phyloP scores from a whole-genome alignment of 345 rosid species.

The Carallia pectinifolia region DNA sequence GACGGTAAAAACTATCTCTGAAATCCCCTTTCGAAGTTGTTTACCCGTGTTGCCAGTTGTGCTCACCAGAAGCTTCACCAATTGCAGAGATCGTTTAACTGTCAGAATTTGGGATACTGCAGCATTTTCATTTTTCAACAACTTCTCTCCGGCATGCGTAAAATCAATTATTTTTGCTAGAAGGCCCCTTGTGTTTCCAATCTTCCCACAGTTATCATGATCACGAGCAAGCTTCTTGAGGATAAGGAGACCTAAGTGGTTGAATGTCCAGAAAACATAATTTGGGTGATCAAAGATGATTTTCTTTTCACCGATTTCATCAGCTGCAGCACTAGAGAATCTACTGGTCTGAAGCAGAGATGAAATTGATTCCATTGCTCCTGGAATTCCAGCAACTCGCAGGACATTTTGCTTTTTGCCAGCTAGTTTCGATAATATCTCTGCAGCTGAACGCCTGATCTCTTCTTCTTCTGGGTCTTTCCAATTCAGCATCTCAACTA shows the following conservation, averaged over 20 bases:
- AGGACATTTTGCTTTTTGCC: conserved; percentile 78
- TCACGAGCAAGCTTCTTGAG: conserved; percentile 78
- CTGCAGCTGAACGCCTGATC: conserved; percentile 70
- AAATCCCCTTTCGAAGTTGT: conserved; percentile 72
- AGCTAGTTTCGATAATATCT: conserved; percentile 64
- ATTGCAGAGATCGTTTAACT: conserved; percentile 67
- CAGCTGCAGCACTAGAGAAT: conserved; percentile 46
- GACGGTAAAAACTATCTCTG: conserved; percentile 84
- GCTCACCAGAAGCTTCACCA: conserved; percentile 80
- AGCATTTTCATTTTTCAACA: conserved; percentile 47
- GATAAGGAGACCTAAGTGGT: conserved; percentile 74
- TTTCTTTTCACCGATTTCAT: conserved; percentile 65
- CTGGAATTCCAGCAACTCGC: conserved; percentile 78
- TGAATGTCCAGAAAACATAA: conserved; percentile 68
- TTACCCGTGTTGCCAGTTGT: conserved; percentile 72
- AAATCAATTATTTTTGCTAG: conserved; percentile 80
- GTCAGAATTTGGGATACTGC: conserved; percentile 56
- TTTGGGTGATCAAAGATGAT: conserved; percentile 38
- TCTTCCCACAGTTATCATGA: conserved; percentile 89
- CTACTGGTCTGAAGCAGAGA: conserved; percentile 67
- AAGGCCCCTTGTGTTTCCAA: conserved; percentile 86
- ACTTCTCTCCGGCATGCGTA: conserved; percentile 52
- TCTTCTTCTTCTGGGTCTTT: conserved; percentile 84
- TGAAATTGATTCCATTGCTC: conserved; percentile 91
- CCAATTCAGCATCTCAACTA: conserved; percentile 93